Evolutionary conservation across 768 basidiomycete species (phyloP), one percentile per base, ranked within the genome.

Genomic region (Brasilioporus rufonigricans): DNA sequence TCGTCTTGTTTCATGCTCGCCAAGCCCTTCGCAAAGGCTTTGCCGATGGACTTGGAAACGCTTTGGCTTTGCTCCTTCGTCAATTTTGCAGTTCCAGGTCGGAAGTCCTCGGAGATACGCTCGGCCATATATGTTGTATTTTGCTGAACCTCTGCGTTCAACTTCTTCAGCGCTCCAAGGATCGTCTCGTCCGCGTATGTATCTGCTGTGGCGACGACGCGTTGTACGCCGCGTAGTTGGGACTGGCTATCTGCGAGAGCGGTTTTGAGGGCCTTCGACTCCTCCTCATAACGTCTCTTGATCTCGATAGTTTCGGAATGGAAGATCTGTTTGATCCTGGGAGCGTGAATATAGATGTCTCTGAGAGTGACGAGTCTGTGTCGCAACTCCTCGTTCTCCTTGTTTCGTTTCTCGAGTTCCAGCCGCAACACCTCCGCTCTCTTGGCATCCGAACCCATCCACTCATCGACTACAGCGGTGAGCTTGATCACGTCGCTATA

Each of bases 71-170:
- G 48, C 21, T 53, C 47, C 19, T 24, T 23, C 4, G 32, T 35
- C 14, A n/a, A 7, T 19, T 5, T 19, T 16, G 44, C 10, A 32
- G 19, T 1, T 19, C 29, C 31, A 23, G 35, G 24, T 13, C 18
- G 36, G 38, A 46, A 43, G 24, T 24, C 31, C 23, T 47, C 14
- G 31, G 32, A 10, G 1, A 61, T 39, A 4, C 3, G 10, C 14
- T 61, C 59, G 1, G 60, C 60, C 24, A 61, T 61, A 11, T 53
- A 21, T 1, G 36, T 48, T 1, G 59, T 48, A 13, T n/a, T 53
- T 33, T 53, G 52, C 19, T 57, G 60, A 23, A 61, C 43, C 52
- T 57, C 60, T 9, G 52, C 46, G 24, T 61, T 61, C 19, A 61
- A 60, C 29, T 51, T 57, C 43, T 43, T 52, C 16, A 61, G 33